Evolutionary conservation across 805 yeast genomes (phyloP), one percentile per base, ranked within the genome.

Genomic region (Lipomyces japonicus): DNA sequence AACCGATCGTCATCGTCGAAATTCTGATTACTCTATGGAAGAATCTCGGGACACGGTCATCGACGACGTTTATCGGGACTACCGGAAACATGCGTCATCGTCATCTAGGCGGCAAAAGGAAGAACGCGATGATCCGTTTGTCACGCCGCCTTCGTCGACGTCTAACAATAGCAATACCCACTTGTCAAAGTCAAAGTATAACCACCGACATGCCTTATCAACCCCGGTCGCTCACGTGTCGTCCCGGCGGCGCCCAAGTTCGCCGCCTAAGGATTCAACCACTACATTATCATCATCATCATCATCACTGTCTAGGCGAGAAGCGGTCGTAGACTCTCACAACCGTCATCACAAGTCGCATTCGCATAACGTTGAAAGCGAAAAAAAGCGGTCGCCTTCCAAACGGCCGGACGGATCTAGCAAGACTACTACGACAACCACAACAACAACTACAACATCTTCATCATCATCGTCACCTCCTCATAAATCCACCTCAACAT

Each of bases 101-200:
- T 28, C 32, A 28, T 28, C 32, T 9, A 14, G 32, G 32, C 32
- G 14, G 14, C 32, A 10, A 14, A 14, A 28, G 12, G 32, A 14
- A 28, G 12, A 9, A 28, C 42, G 28, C n/a, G 45, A 38, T 7
- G 39, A 44, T 25, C 48, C 48, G 14, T 44, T 44, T 22, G 42
- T 43, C n/a, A 44, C 48, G 14, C 48, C 48, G 6, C 48, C 48
- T n/a, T 32, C 18, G 45, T 25, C n/a, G 34, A n/a, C n/a, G n/a
- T n/a, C n/a, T n/a, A n/a, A n/a, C n/a, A n/a, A n/a, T n/a, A n/a
- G n/a, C n/a, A n/a, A 32, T 21, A 22, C 42, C 6, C 19, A 32
- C 9, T 12, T 28, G 26, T 24, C 25, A 31, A 7, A 9, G 16
- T 19, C 46, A 24, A 37, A 42, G 16, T 18, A 42, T 19, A 12